phyloP scores from a whole-genome alignment of 1,284 basidiomycete genomes.

The Pseudozyma thailandica region DNA sequence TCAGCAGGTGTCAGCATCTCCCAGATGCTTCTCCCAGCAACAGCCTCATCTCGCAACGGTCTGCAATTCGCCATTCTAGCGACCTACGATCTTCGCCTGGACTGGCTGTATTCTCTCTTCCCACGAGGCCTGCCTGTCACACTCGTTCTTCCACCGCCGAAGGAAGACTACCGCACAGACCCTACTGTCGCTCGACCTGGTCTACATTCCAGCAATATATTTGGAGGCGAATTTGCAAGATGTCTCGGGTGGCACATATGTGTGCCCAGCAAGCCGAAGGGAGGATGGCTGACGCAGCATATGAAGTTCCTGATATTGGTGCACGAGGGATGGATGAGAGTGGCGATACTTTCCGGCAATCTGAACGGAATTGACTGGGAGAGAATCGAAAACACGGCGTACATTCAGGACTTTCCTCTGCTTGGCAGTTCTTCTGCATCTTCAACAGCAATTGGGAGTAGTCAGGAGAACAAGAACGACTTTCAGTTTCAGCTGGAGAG shows the following conservation, averaged over 20 bases:
- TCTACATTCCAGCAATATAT: constrained; percentile 40
- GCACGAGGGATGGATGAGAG: constrained; percentile 46
- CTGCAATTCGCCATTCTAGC: constrained; percentile 53
- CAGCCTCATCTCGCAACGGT: constrained; percentile 22
- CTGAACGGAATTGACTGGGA: constrained; percentile 63
- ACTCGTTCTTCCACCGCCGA: constrained; percentile 50
- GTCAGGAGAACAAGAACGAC: constrained; percentile 20
- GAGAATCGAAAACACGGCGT: constrained; percentile 61
- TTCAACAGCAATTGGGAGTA: background rate
- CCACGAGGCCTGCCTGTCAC: constrained; percentile 52
- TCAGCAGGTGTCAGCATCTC: constrained; percentile 35
- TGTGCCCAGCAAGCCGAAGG: constrained; percentile 46
- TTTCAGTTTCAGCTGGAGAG: constrained; percentile 43
- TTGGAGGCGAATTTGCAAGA: constrained; percentile 19
- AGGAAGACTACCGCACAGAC: constrained; percentile 35
- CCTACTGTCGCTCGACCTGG: constrained; percentile 33
- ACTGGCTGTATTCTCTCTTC: constrained; percentile 59
- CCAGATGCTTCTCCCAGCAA: constrained; percentile 52
- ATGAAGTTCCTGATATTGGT: constrained; percentile 62
- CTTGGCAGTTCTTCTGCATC: background rate
- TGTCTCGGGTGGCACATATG: constrained; percentile 53
- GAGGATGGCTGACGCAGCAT: constrained; percentile 53
- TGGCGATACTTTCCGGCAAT: constrained; percentile 61
- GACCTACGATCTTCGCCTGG: constrained; percentile 58
- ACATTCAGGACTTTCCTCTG: constrained; percentile 62